Base-by-base conservation (phyloP, 2,329 filamentous ascomycete species). In the Fusarium nanum region DNA sequence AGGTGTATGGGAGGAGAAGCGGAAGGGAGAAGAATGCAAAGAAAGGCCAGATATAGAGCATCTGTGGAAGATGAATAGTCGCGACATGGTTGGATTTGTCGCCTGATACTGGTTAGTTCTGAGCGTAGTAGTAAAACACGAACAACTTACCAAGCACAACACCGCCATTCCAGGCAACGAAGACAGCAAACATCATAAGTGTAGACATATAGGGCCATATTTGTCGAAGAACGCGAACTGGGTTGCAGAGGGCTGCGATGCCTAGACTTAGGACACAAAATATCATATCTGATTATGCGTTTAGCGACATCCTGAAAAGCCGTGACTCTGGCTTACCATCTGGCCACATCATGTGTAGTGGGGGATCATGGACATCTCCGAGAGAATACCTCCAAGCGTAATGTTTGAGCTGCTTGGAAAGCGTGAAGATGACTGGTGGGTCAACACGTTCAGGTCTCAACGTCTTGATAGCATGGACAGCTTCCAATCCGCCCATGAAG, bases 51-150 rank as follows among this genome's bases (percentile, higher is more conserved):
- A 98, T 91, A 76, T 99, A 99, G 20, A 98, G 90, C 88, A 99
- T 92, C 80, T 99, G 96, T 0, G 95, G 87, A 7, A 96, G 82
- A 76, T 99, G 95, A 14, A 98, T 83, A 2, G 94, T 96, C 1
- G 94, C 94, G 32, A 96, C 86, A 76, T 99, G 96, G 76, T 97
- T 98, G 27, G 93, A 91, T 81, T 98, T 98, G 81, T 99, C 96
- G 40, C 94, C 93, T 93, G 59, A 6, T 23, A 23, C 13, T 2
- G 41, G 59, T 83, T 56, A 83, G 75, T 56, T 28, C 34, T 27
- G 23, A 16, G n/a, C 18, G 6, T 16, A n/a, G 16, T n/a, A 52
- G 49, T 14, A 18, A 22, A 28, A 18, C 27, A 12, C 7, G 34
- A 28, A 22, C 34, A 27, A 68, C 84, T 71, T 82, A 92, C 93